Conservation (phyloP, 257 asterid species). For the Fraxinus anomala region DNA sequence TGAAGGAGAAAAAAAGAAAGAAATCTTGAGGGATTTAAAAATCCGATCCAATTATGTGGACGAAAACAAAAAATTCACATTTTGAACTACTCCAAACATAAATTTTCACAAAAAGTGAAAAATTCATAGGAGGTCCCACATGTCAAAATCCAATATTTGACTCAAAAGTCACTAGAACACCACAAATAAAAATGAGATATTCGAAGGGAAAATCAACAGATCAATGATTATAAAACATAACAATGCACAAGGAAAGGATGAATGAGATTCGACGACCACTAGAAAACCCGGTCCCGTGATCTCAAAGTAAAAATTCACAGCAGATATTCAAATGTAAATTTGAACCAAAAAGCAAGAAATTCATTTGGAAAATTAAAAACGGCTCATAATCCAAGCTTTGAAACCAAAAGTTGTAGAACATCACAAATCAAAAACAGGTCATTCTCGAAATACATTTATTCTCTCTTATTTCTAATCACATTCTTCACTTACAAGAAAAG, state of each 20-base stretch:
- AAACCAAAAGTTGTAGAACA: background rate
- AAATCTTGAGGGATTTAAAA: background rate
- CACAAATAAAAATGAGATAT: background rate
- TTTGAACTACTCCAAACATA: background rate
- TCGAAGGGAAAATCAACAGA: background rate
- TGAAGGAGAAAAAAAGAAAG: background rate
- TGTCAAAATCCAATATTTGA: background rate
- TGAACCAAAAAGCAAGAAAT: background rate
- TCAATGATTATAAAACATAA: too few relatives aligned
- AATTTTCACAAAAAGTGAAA: background rate
- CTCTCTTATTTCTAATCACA: too few relatives aligned
- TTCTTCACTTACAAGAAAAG: too few relatives aligned
- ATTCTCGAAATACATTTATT: too few relatives aligned
- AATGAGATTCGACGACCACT: too few relatives aligned
- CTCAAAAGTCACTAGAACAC: background rate
- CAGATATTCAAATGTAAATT: background rate
- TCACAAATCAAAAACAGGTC: background rate
- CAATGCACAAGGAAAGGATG: too few relatives aligned
- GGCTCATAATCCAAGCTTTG: background rate
- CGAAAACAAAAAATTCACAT: background rate
- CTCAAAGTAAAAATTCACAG: too few relatives aligned
- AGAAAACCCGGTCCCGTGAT: too few relatives aligned
- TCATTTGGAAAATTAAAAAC: background rate
- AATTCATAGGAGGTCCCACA: background rate
- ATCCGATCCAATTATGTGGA: background rate